Conservation (phyloP, 495 filamentous ascomycete species). For the Daldinia concentrica region DNA sequence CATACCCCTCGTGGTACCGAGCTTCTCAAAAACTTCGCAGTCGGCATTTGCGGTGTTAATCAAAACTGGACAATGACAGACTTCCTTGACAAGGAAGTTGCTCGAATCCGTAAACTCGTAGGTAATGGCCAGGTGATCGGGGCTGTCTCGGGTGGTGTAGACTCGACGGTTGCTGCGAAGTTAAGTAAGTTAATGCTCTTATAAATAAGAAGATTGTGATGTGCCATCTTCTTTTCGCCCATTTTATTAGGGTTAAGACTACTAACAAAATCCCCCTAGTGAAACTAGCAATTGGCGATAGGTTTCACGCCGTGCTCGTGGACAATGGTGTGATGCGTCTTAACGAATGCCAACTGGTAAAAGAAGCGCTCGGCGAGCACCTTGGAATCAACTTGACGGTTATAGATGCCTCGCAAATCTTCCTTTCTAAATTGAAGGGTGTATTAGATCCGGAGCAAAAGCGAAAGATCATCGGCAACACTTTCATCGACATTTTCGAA, state of each 20-base stretch:
- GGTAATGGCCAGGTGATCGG: conserved; percentile 86
- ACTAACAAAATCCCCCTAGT: conserved; percentile 18
- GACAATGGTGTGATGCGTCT: conserved; percentile 84
- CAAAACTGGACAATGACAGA: conserved; percentile 84
- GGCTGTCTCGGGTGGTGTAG: conserved; percentile 85
- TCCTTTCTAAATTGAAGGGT: conserved; percentile 77
- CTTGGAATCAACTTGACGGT: conserved; percentile 92
- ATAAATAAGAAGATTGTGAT: not conserved
- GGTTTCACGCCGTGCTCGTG: conserved; percentile 89
- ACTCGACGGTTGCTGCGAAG: conserved; percentile 88
- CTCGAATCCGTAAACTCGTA: conserved; percentile 77
- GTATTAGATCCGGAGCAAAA: conserved; percentile 88
- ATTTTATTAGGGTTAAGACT: not conserved
- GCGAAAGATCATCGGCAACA: conserved; percentile 88
- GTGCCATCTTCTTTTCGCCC: not conserved
- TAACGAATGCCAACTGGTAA: conserved; percentile 82
- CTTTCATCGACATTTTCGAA: conserved; percentile 90
- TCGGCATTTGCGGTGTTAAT: conserved; percentile 75
- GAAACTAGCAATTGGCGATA: conserved; percentile 78
- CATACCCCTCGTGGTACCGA: conserved; percentile 71
- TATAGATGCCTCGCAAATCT: conserved; percentile 78
- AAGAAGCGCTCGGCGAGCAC: conserved; percentile 76
- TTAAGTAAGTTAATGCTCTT: not conserved
- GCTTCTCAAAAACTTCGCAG: conserved; percentile 81
- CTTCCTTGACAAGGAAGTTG: conserved; percentile 82